Evolutionary conservation across 768 basidiomycete genomes (phyloP).

Genomic region (Candolleomyces aberdarensis): DNA sequence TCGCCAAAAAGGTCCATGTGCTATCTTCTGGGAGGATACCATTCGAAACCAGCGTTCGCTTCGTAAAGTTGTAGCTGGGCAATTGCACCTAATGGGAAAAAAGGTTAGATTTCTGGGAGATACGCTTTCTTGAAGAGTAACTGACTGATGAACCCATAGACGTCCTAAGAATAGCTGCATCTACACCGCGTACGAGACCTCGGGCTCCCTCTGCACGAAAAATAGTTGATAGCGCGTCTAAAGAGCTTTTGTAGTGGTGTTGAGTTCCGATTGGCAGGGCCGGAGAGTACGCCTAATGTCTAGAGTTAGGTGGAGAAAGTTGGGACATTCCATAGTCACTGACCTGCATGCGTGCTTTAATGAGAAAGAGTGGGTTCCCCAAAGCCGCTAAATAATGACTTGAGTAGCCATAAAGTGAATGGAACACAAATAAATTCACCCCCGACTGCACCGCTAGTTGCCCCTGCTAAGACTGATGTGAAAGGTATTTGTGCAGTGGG

Average conservation of each 20-base stretch:
- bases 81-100: slow-evolving; percentile 73
- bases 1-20: slow-evolving; percentile 82
- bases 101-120: background rate
- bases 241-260: slow-evolving; percentile 83
- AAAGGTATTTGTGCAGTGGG: slow-evolving; percentile 64
- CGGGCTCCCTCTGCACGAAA: slow-evolving; percentile 71
- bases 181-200: slow-evolving; percentile 87
- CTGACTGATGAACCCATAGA: slow-evolving; percentile 85
- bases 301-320: background rate
- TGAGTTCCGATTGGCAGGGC: slow-evolving; percentile 92
- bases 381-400: slow-evolving; percentile 48
- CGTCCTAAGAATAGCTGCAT: slow-evolving; percentile 90
- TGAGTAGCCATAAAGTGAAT: slow-evolving; percentile 1
- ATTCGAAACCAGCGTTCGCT: slow-evolving; percentile 67
- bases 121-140: background rate
- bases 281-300: slow-evolving; percentile 83
- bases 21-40: slow-evolving; percentile 74
- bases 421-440: slow-evolving; percentile 41
- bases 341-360: slow-evolving; percentile 97
- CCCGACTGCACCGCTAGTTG: slow-evolving; percentile 86
- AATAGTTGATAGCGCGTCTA: slow-evolving; percentile 79
- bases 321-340: background rate
- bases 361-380: slow-evolving; percentile 89
- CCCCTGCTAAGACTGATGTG: slow-evolving; percentile 85
- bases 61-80: slow-evolving; percentile 93